Base-by-base conservation (phyloP, 164 flowering plant genomes). In the Magnolia sinica region DNA sequence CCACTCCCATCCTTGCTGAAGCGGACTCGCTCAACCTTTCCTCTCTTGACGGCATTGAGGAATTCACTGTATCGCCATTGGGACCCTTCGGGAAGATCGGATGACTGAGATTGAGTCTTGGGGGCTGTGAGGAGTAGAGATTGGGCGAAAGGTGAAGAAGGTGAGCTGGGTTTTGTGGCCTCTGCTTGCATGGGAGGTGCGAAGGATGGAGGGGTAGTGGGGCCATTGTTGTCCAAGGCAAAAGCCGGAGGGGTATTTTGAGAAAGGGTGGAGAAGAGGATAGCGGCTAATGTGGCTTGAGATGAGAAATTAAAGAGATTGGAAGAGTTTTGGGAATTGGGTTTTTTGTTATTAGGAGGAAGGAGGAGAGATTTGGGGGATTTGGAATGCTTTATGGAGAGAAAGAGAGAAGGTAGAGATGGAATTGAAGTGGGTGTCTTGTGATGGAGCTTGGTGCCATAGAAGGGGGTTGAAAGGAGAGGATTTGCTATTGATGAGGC, bases 11-110 rank as follows among this genome's bases (percentile, higher is more conserved):
- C 99, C 73, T 95, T 95, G 82, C 90, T 89, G 81, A 95, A 95
- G 78, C 99, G 84, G 8, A 93, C 99, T 69, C 99, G 79, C 81
- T 95, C 99, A 0, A 95, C 99, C 78, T 92, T 93, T 0, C 99
- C 98, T 81, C 90, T 93, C 87, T 92, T 93, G 7, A 95, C 99
- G 0, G 99, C 98, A 74, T 89, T 95, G 70, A 93, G 80, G 82
- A 95, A 95, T 84, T 95, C 99, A 78, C 99, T 93, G 88, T 95
- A 95, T 8, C 98, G 81, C 99, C 99, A 95, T 70, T 93, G 91
- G 64, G 86, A 74, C 14, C 99, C 97, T 7, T 95, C 99, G 1
- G 99, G 99, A 64, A 95, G 87, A 79, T 93, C 98, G 63, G 94
- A 78, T 1, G 85, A 24, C 27, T 88, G 80, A 1, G 92, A 19